These are phyloP conservation scores for Sarcocystis neurona DNA, from an alignment of 169 alveolate genomes.

Conservation along the genomic window DNA sequence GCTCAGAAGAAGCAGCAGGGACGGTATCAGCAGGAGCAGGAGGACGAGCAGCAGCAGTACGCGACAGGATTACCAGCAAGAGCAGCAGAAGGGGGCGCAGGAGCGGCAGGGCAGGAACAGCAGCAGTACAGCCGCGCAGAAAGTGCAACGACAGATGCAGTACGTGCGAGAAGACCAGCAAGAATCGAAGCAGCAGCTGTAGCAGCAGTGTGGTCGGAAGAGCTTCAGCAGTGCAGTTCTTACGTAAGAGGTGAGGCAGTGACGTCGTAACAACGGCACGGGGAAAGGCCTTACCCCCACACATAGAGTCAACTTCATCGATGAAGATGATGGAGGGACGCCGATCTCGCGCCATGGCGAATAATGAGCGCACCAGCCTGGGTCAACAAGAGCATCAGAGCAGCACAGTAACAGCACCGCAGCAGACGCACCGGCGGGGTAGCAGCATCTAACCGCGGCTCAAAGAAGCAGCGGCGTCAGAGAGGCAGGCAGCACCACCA, in stretches of 20 bases:
- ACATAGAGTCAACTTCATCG: slow-evolving; percentile 98
- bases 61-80: too few relatives aligned
- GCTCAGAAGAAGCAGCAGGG: too few relatives aligned
- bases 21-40: too few relatives aligned
- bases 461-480: too few relatives aligned
- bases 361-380: slow-evolving; percentile 80
- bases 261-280: not conserved
- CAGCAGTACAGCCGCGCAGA: too few relatives aligned
- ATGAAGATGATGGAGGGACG: slow-evolving; percentile 97
- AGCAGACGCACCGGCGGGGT: too few relatives aligned
- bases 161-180: too few relatives aligned
- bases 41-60: too few relatives aligned
- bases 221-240: not conserved
- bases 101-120: not conserved
- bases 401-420: not conserved
- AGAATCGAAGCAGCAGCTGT: too few relatives aligned
- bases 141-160: too few relatives aligned
- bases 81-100: slow-evolving; percentile 2
- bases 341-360: slow-evolving; percentile 94
- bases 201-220: slow-evolving; percentile 65
- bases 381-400: not conserved
- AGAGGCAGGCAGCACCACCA: too few relatives aligned
- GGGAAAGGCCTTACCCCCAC: slow-evolving; percentile 83
- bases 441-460: too few relatives aligned
- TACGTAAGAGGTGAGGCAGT: not conserved